Conservation (phyloP, 78 protist species). For the Cavenderia fasciculata region DNA sequence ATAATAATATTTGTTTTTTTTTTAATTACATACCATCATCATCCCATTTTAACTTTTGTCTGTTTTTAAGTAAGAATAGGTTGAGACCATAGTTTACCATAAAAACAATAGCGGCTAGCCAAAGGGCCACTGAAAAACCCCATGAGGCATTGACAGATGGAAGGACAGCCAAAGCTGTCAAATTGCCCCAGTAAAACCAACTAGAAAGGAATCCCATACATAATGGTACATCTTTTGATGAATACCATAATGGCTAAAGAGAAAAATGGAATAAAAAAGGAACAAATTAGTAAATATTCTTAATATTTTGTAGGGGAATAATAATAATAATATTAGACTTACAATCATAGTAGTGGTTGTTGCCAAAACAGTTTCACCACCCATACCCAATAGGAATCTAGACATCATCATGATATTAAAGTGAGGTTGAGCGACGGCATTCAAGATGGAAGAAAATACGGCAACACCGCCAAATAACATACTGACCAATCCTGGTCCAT, state of each 20-base stretch:
- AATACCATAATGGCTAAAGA: slow-evolving; percentile 34
- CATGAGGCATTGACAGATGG: slow-evolving; percentile 1
- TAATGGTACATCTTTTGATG: slow-evolving; percentile 36
- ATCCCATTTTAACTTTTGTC: slow-evolving; percentile 22
- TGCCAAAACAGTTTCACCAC: slow-evolving; percentile 68
- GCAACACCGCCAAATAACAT: slow-evolving; percentile 46
- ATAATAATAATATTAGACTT: not conserved
- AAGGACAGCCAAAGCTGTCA: slow-evolving; percentile 17
- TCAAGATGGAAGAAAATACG: slow-evolving; percentile 12
- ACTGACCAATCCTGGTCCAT: slow-evolving; percentile 35
- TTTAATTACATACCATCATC: not conserved
- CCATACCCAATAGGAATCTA: slow-evolving; percentile 51
- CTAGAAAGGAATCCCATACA: slow-evolving; percentile 35
- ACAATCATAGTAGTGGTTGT: slow-evolving; percentile 70
- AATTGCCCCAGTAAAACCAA: slow-evolving; percentile 72
- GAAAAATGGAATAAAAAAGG: not conserved
- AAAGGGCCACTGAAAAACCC: slow-evolving; percentile 37
- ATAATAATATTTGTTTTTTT: no score
- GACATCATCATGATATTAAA: slow-evolving; percentile 20
- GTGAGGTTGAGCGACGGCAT: not conserved
- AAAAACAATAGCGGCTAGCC: slow-evolving; percentile 55
- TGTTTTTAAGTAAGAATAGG: slow-evolving; percentile 25
- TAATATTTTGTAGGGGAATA: no score
- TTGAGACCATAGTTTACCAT: slow-evolving; percentile 24
- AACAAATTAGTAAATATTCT: not conserved